Base-by-base conservation (phyloP, 345 rosid genomes). In the Eucalyptus dawsonii region DNA sequence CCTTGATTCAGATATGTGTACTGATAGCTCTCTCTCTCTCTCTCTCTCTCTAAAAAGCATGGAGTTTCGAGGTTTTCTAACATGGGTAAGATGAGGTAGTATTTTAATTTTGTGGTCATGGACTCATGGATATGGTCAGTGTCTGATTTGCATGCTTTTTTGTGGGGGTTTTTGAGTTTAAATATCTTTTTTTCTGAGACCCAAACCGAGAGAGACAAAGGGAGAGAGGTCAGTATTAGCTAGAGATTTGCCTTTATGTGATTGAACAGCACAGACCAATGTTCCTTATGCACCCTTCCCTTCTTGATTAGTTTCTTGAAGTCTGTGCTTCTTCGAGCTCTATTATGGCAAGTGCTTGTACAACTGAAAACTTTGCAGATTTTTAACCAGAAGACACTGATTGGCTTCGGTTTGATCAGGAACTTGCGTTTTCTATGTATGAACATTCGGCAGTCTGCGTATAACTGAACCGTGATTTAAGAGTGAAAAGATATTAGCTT, bases 251-350 rank as follows among this genome's bases (percentile, higher is more conserved):
- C 89, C 87, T 88, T 76, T 76, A 21, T 76, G 85, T 40, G 85
- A 37, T 92, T 94, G 92, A 95, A 93, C 97, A 90, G 94, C 93
- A 93, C 96, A 90, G 89, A 88, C 76, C 93, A 93, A 93, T 93
- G 95, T 96, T 95, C 99, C 93, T 94, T 94, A 72, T 96, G 96
- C 91, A 54, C 42, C 53, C 50, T 72, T 50, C 49, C 80, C 44
- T 80, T 42, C 81, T 91, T 94, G 91, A 50, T 62, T 91, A 72
- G 89, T 91, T 92, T 96, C 94, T 95, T 89, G 91, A 92, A 94
- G 93, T 95, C 94, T 92, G 96, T 93, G 97, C 94, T 81, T 37
- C 47, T 76, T 76, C 47, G 85, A 40, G 85, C 85, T 21, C 27
- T 76, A 76, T 76, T 76, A 40, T 40, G 85, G 85, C 85, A 76